A percentile compares a stretch with the other conserved stretches of the same genome.
These are phyloP conservation scores for Cytidiella melzeri DNA, from an alignment of 768 basidiomycete species.

Conservation along the genomic window DNA sequence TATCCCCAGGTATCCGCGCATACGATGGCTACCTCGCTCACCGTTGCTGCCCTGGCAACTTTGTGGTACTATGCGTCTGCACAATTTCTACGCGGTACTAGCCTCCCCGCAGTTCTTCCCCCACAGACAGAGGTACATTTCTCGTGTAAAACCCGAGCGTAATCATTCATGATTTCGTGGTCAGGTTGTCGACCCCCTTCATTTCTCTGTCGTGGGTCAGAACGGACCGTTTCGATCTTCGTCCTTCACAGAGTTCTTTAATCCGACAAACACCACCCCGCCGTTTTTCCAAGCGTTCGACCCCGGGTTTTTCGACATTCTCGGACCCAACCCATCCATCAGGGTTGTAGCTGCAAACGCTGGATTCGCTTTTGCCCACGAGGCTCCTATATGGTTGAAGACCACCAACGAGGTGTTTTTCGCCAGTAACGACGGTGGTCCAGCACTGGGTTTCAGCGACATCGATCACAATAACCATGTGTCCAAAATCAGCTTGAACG, in stretches of 20 bases:
- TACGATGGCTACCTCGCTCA: background rate
- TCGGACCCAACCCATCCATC: constrained; percentile 53
- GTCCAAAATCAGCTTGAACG: constrained; percentile 54
- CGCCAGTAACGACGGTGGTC: constrained; percentile 60
- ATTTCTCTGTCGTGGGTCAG: constrained; percentile 46
- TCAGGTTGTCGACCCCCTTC: constrained; percentile 45
- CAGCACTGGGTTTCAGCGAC: constrained; percentile 57
- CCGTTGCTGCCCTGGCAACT: background rate
- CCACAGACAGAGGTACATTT: constrained; percentile 14
- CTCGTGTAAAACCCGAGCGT: background rate
- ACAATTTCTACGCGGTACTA: background rate
- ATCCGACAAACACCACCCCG: constrained; percentile 52
- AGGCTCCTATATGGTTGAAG: constrained; percentile 64
- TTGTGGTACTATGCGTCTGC: background rate
- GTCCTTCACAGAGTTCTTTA: constrained; percentile 35
- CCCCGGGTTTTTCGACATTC: constrained; percentile 48
- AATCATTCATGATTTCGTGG: background rate
- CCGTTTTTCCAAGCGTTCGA: constrained; percentile 58
- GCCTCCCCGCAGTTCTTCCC: constrained; percentile 5
- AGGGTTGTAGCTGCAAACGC: constrained; percentile 53
- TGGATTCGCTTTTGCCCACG: constrained; percentile 70
- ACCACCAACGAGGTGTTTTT: constrained; percentile 74
- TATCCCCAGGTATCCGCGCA: no score
- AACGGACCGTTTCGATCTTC: constrained; percentile 34
- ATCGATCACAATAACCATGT: constrained; percentile 58